These are phyloP conservation scores for Cercospora sesami DNA, from an alignment of 2,329 filamentous ascomycete species.

Conservation along the genomic window DNA sequence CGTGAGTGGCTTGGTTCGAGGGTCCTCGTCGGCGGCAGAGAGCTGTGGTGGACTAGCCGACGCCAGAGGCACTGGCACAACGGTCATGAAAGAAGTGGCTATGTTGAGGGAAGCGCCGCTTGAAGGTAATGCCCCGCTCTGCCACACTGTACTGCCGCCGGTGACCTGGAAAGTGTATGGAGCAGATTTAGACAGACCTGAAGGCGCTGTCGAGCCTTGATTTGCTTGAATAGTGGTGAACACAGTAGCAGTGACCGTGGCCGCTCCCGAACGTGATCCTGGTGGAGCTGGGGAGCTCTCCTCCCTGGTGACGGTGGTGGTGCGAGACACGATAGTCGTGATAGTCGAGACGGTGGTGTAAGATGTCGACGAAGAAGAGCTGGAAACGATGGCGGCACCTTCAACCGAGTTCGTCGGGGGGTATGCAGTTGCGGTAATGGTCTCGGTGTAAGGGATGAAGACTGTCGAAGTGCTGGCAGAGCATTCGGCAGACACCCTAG, in stretches of 20 bases:
- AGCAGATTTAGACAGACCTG: slow-evolving; percentile 9
- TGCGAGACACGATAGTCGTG: slow-evolving; percentile 20
- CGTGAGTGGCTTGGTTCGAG: slow-evolving; percentile 12
- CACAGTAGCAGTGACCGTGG: slow-evolving; percentile 27
- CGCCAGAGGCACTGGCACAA: slow-evolving; percentile 20
- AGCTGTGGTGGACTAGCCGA: slow-evolving; percentile 3
- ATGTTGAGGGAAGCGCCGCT: slow-evolving; percentile 29
- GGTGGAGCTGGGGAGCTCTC: not conserved
- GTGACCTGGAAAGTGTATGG: slow-evolving; percentile 17
- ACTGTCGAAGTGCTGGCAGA: slow-evolving; percentile 27
- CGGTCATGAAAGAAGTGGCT: slow-evolving; percentile 28
- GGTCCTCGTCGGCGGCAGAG: slow-evolving; percentile 15
- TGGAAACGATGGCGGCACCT: slow-evolving; percentile 4
- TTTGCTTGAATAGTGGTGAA: slow-evolving; percentile 8
- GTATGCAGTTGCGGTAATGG: slow-evolving; percentile 23
- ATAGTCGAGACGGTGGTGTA: slow-evolving; percentile 20
- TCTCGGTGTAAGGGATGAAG: slow-evolving; percentile 34
- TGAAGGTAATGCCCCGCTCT: slow-evolving; percentile 31
- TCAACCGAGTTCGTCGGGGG: slow-evolving; percentile 11
- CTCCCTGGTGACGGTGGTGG: slow-evolving; percentile 11
- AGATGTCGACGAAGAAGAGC: slow-evolving; percentile 9
- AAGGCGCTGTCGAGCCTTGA: slow-evolving; percentile 2
- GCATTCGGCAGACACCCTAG: slow-evolving; percentile 35
- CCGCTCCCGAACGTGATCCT: slow-evolving; percentile 1
- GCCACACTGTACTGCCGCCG: slow-evolving; percentile 31